A percentile compares a stretch with the other conserved stretches of the same genome.
phyloP scores from a whole-genome alignment of 202 grass and related monocot genomes.

The Musa balbisiana region DNA sequence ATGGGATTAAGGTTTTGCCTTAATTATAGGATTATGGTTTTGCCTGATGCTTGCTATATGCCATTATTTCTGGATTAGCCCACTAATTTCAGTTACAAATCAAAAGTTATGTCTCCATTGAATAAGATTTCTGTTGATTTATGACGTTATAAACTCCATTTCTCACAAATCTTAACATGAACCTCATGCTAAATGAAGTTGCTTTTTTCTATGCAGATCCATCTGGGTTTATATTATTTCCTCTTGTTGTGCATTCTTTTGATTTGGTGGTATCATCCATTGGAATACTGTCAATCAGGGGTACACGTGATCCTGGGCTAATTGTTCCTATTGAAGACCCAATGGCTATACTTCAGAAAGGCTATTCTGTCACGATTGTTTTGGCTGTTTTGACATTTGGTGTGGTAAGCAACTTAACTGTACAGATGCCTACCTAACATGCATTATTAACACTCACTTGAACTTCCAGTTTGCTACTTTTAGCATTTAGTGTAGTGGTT shows the following conservation, averaged over 20 bases:
- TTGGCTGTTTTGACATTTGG: conserved; percentile 89
- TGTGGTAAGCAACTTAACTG: conserved; percentile 54
- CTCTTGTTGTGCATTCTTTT: conserved; percentile 97
- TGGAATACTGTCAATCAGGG: conserved; percentile 95
- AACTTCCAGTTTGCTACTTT: background rate
- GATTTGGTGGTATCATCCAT: conserved; percentile 90
- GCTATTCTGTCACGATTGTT: conserved; percentile 85
- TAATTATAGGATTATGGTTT: background rate
- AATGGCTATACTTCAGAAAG: conserved; percentile 95
- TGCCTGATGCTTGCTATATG: no score
- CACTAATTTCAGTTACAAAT: background rate
- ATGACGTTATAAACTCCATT: background rate
- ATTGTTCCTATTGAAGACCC: conserved; percentile 74
- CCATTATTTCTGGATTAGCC: background rate
- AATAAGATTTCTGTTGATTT: background rate
- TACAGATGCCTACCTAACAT: background rate
- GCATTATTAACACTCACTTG: background rate
- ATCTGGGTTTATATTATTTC: conserved; percentile 98
- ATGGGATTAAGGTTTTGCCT: background rate
- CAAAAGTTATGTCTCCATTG: background rate
- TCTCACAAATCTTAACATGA: background rate
- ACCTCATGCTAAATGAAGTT: no score
- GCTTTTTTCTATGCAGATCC: conserved; percentile 65
- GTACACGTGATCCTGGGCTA: conserved; percentile 66
- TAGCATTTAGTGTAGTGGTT: background rate